Evolutionary conservation across 345 rosid genomes (phyloP).

Genomic region (Brassica nigra): DNA sequence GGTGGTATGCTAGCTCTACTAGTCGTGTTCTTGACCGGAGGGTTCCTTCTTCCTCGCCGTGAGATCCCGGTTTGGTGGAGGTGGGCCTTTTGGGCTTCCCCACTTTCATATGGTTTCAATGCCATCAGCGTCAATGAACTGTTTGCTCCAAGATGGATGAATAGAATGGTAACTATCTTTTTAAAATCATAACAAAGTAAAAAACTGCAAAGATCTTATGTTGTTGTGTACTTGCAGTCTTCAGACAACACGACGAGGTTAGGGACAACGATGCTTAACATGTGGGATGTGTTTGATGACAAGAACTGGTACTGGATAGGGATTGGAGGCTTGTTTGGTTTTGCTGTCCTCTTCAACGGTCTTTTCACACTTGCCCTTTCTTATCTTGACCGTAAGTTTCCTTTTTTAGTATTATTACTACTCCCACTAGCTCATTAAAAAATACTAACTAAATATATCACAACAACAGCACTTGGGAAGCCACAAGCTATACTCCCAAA

Average conservation of each 20-base stretch:
- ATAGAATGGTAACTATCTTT: slow-evolving; percentile 18
- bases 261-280: slow-evolving; percentile 58
- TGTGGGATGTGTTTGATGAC: slow-evolving; percentile 52
- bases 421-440: not conserved
- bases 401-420: not conserved
- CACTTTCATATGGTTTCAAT: slow-evolving; percentile 58
- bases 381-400: slow-evolving; percentile 70
- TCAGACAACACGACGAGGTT: slow-evolving; percentile 48
- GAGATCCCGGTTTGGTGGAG: slow-evolving; percentile 54
- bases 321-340: slow-evolving; percentile 61
- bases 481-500: slow-evolving; percentile 69
- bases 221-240: slow-evolving; percentile 44
- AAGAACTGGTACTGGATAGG: slow-evolving; percentile 91
- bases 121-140: slow-evolving; percentile 58
- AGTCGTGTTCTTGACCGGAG: slow-evolving; percentile 53
- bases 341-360: slow-evolving; percentile 66
- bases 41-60: slow-evolving; percentile 55
- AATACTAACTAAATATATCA: not conserved
- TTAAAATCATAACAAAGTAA: not conserved
- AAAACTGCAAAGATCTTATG: not conserved
- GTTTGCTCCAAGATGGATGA: slow-evolving; percentile 62
- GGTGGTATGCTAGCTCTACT: slow-evolving; percentile 43
- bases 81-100: slow-evolving; percentile 73
- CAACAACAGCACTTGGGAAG: slow-evolving; percentile 63
- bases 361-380: slow-evolving; percentile 68